phyloP scores from a whole-genome alignment of 1,139 yeast species.

The Pichia sp. region DNA sequence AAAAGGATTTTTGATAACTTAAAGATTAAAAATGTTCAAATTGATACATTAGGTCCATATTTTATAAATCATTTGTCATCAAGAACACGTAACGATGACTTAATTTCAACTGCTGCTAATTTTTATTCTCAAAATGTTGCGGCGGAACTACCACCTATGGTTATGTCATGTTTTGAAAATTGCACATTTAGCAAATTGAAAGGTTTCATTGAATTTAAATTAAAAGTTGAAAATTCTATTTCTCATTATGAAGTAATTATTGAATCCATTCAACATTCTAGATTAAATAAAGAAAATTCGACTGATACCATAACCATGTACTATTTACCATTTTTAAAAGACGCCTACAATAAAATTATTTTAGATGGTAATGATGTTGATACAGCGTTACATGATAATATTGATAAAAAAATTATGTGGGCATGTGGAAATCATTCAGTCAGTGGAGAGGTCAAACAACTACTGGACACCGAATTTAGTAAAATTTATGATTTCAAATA shows the following conservation, averaged over 20 bases:
- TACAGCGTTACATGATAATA: constrained; percentile 36
- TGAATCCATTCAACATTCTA: constrained; percentile 7
- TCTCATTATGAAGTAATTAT: constrained; percentile 21
- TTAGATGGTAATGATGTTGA: constrained; percentile 13
- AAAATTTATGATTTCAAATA: constrained; percentile 9
- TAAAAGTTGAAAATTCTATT: constrained; percentile 36
- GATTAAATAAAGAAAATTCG: constrained; percentile 3
- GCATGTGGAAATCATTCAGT: constrained; percentile 35
- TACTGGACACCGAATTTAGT: constrained; percentile 3
- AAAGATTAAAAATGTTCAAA: constrained; percentile 70
- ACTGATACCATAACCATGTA: neutral
- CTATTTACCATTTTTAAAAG: constrained; percentile 7
- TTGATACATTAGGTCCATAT: constrained; percentile 64
- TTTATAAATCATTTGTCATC: constrained; percentile 44
- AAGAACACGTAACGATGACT: constrained; percentile 22
- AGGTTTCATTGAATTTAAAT: constrained; percentile 51
- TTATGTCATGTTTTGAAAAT: constrained; percentile 46
- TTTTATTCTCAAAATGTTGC: constrained; percentile 46
- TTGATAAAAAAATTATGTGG: constrained; percentile 46
- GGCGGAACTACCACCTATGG: constrained; percentile 42
- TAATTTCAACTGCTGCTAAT: constrained; percentile 24
- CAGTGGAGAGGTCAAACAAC: constrained; percentile 5
- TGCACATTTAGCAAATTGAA: constrained; percentile 55
- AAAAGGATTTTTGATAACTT: constrained; percentile 45
- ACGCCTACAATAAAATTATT: constrained; percentile 3